Percentiles rank a stretch among this genome's conserved stretches.
These are phyloP conservation scores for Plasmodium adleri DNA, from an alignment of 169 alveolate genomes.

Conservation along the genomic window DNA sequence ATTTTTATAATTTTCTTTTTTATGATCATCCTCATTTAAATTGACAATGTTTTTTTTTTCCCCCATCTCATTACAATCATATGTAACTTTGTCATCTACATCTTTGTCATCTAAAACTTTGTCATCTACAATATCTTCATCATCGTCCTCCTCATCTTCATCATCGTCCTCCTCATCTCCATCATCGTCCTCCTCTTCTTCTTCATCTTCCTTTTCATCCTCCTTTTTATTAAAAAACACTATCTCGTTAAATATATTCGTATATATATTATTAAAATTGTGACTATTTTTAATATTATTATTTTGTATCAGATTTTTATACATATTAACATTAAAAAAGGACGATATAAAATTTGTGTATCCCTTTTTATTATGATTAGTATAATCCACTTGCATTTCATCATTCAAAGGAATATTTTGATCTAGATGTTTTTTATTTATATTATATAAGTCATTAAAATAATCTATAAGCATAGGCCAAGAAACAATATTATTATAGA, in stretches of 20 bases:
- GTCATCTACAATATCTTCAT: too few species aligned
- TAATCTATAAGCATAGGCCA: conserved; percentile 74
- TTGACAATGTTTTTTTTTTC: too few species aligned
- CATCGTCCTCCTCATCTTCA: not conserved
- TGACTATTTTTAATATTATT: not conserved
- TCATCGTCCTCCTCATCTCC: not conserved
- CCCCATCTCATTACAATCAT: too few species aligned
- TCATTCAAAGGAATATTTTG: not conserved
- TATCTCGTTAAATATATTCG: conserved; percentile 54
- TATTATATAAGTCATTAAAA: conserved; percentile 21
- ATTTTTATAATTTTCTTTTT: too few species aligned
- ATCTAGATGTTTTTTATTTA: not conserved
- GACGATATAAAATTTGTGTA: conserved; percentile 23
- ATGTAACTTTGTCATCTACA: too few species aligned
- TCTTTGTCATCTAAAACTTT: not conserved
- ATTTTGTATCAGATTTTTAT: conserved; percentile 31
- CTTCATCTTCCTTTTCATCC: not conserved
- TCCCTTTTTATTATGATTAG: conserved; percentile 1
- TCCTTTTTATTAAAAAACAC: conserved; percentile 49
- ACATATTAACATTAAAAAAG: conserved; percentile 30
- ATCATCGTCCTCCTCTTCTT: not conserved
- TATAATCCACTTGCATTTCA: not conserved
- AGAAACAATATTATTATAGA: conserved; percentile 52
- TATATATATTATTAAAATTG: conserved; percentile 5
- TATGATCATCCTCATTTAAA: too few species aligned